Base-by-base conservation (phyloP, 495 filamentous ascomycete species). In the Glutinoglossum americanum region DNA sequence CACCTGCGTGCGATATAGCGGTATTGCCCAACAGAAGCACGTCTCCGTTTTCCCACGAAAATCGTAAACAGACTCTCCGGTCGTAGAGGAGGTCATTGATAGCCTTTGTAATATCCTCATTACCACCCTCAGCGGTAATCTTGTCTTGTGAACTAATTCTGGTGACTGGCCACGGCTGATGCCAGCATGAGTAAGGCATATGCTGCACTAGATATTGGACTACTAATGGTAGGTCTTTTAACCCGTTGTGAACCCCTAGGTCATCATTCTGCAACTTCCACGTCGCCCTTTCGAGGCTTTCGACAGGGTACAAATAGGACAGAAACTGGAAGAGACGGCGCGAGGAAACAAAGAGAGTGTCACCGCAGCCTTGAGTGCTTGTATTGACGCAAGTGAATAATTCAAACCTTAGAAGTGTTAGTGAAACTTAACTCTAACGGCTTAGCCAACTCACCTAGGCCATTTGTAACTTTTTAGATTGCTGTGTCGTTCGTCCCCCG, bases 391-490 rank as follows among this genome's bases (percentile, higher is more conserved):
- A 72, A 0, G 74, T 73, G 62, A 78, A 78, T 56, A 74, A 70
- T 57, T 79, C 74, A 61, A 74, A 78, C 1, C 74, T 71, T 71
- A 78, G 21, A n/a, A n/a, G n/a, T n/a, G n/a, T n/a, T n/a, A n/a
- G n/a, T n/a, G n/a, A n/a, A n/a, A n/a, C n/a, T n/a, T n/a, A n/a
- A n/a, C n/a, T n/a, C n/a, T n/a, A n/a, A n/a, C n/a, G n/a, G n/a
- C n/a, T n/a, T n/a, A n/a, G n/a, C n/a, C n/a, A n/a, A n/a, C n/a
- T n/a, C n/a, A n/a, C n/a, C n/a, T n/a, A n/a, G n/a, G n/a, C n/a
- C n/a, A n/a, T n/a, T n/a, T n/a, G n/a, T n/a, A n/a, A n/a, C n/a
- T n/a, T n/a, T n/a, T n/a, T n/a, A n/a, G n/a, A n/a, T n/a, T n/a
- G n/a, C n/a, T n/a, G n/a, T n/a, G n/a, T n/a, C n/a, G n/a, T n/a